Conservation (phyloP, 2,329 filamentous ascomycete species). For the Aspergillus fischeri region DNA sequence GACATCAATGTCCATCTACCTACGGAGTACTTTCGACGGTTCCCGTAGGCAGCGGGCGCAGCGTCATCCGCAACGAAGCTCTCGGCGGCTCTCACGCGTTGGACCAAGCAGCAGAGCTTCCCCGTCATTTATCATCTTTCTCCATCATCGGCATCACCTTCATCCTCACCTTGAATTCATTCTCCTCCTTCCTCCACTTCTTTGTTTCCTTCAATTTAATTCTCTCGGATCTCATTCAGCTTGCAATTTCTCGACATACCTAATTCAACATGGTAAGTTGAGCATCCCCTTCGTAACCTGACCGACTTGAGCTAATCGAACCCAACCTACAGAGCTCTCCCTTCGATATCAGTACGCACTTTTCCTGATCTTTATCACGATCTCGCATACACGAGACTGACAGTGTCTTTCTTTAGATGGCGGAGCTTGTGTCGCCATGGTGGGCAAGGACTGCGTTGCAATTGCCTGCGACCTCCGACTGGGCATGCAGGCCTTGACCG, state of each 20-base stretch:
- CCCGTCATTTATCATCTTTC: slow-evolving; percentile 19
- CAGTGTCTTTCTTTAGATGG: slow-evolving; percentile 52
- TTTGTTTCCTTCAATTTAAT: not conserved
- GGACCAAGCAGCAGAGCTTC: slow-evolving; percentile 21
- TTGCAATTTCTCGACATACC: not conserved
- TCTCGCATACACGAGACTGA: slow-evolving; percentile 5
- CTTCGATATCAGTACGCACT: slow-evolving; percentile 83
- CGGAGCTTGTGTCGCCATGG: slow-evolving; percentile 97
- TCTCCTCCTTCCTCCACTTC: not conserved
- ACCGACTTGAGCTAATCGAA: slow-evolving; percentile 29
- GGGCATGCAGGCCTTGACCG: slow-evolving; percentile 90
- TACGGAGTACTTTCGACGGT: not conserved
- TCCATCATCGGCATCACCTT: slow-evolving; percentile 17
- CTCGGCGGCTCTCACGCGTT: slow-evolving; percentile 18
- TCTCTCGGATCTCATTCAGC: not conserved
- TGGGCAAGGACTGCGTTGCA: slow-evolving; percentile 98
- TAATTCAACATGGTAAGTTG: slow-evolving; percentile 24
- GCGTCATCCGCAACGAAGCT: slow-evolving; percentile 24
- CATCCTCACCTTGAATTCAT: slow-evolving; percentile 4
- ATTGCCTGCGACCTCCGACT: slow-evolving; percentile 98
- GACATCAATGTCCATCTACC: not conserved
- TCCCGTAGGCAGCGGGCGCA: slow-evolving; percentile 23
- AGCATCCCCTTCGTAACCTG: slow-evolving; percentile 9
- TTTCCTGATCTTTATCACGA: slow-evolving; percentile 8
- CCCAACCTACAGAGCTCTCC: slow-evolving; percentile 66